These are phyloP conservation scores for Mycena vitilis DNA, from an alignment of 768 basidiomycete species.

Conservation along the genomic window DNA sequence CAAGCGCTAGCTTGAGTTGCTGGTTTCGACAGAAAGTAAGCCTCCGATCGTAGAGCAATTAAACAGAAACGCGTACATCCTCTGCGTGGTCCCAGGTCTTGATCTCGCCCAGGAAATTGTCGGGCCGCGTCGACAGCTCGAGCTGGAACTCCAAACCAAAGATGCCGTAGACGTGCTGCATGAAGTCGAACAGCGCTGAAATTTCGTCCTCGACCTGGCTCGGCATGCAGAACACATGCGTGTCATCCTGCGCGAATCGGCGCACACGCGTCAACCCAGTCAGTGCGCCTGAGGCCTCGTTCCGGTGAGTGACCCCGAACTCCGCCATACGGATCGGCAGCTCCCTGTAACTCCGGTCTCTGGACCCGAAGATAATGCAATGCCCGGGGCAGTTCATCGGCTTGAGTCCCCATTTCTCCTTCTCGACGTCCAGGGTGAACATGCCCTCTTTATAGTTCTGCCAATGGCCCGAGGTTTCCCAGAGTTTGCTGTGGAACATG, in stretches of 20 bases:
- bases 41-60: not conserved
- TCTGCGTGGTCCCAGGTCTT: conserved; percentile 95
- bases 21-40: conserved; percentile 44
- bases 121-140: conserved; percentile 95
- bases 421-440: conserved; percentile 95
- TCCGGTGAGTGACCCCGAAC: conserved; percentile 96
- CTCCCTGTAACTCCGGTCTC: conserved; percentile 94
- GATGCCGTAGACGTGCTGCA: conserved; percentile 91
- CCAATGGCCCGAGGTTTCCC: conserved; percentile 99
- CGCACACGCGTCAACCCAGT: conserved; percentile 94
- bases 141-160: conserved; percentile 97
- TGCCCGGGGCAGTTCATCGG: conserved; percentile 99
- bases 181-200: conserved; percentile 89
- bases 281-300: conserved; percentile 95
- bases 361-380: conserved; percentile 93
- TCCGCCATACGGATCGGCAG: conserved; percentile 98
- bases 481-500: conserved; percentile 95
- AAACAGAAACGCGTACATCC: conserved; percentile 54
- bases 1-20: conserved; percentile 88
- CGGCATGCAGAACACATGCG: conserved; percentile 98
- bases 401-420: conserved; percentile 95
- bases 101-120: conserved; percentile 90
- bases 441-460: conserved; percentile 98
- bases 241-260: conserved; percentile 97
- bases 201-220: conserved; percentile 88